Base-by-base conservation (phyloP, 2,329 filamentous ascomycete species). In the Tolypocladium ovalisporum region DNA sequence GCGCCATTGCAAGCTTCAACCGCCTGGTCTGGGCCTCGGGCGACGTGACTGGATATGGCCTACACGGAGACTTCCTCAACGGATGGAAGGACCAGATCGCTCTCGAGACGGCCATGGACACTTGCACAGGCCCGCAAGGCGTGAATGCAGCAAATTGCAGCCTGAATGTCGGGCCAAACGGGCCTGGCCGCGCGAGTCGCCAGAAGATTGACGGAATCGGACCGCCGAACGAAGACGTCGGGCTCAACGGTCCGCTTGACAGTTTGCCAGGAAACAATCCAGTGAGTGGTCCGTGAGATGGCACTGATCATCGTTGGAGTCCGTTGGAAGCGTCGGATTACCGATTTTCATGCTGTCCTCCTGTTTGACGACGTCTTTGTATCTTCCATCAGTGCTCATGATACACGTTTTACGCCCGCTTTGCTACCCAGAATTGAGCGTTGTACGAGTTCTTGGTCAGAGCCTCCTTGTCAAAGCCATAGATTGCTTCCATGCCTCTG, bases 371-470 rank as follows among this genome's bases (percentile, higher is more conserved):
- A 4, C 32, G 32, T 34, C 32, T 9, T 5, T 34, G 32, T 34
- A 9, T 34, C 32, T 34, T n/a, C n/a, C n/a, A n/a, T n/a, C n/a
- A n/a, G n/a, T n/a, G n/a, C n/a, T n/a, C n/a, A n/a, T n/a, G n/a
- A n/a, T n/a, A n/a, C n/a, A n/a, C n/a, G 22, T 7, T 17, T 19
- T 44, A 57, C 27, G 32, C n/a, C n/a, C 29, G 32, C 39, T 59
- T 63, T 2, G 77, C 80, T 4, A 79, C 71, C 81, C 80, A 84
- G 36, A 75, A 77, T 64, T 83, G 80, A 29, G 79, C 79, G 55
- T 74, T 69, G 59, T 83, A 84, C 2, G 76, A 77, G 66, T 80
- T 82, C 58, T 71, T 76, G 0, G 73, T 79, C 65, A 84, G 62
- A 0, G 78, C 78, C 56, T 65, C 73, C 19, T 71, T 71, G 62